Base-by-base conservation (phyloP, 2,329 filamentous ascomycete species). In the Claviceps pusilla region DNA sequence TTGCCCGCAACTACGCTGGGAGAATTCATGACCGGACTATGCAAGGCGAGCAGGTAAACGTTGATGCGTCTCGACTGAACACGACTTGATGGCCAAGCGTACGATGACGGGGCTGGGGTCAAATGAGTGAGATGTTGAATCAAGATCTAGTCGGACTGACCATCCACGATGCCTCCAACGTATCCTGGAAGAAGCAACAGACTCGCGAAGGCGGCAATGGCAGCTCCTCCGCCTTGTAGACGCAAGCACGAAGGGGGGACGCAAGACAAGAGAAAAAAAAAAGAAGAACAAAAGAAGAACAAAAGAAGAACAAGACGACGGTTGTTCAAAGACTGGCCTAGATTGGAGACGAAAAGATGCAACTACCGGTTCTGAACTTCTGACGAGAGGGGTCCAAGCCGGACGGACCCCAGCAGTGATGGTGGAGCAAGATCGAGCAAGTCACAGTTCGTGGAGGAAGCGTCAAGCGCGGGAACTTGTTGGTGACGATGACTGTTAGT, bases 1-100 rank as follows among this genome's bases (percentile, higher is more conserved):
- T 80, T 81, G 68, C 75, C 76, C 68, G 63, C 54, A 57, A 54
- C 63, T 33, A 64, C 57, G 55, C 62, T 66, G 51, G 63, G 64
- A 50, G 65, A 56, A 60, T 63, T 70, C 69, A 71, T 70, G 54
- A 60, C 65, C 58, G 57, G 52, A 33, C 56, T 47, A 16, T 47
- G 31, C 10, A 47, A 33, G 16, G 39, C 43, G 1, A 19, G 19
- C 48, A 28, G 42, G 31, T 19, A 12, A 28, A 42, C 35, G 3
- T 9, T 28, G 37, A 24, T 14, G 35, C n/a, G 31, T 31, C 19
- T 37, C 14, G 35, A 19, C 7, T 16, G 35, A 19, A 19, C 19
- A 54, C 4, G 16, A n/a, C 33, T 14, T 12, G 16, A 42, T 12
- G 42, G 31, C 2, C 9, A 48, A 3, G 11, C 14, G 37, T 19